Base-by-base conservation (phyloP, 192 early-diverging fungal species). In the Diversispora epigaea region DNA sequence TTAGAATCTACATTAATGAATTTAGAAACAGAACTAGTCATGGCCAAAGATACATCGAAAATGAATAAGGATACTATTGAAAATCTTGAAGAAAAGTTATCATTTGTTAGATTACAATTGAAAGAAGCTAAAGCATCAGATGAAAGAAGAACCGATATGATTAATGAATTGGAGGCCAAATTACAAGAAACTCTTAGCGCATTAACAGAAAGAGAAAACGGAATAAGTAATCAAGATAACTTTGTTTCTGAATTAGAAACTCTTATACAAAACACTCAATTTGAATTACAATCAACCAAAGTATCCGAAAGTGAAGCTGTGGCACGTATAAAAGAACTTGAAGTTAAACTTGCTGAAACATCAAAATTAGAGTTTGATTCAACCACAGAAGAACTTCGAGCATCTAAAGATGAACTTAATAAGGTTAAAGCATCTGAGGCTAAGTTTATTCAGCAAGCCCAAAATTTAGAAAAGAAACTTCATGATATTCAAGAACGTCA, bases 391-490 rank as follows among this genome's bases (percentile, higher is more conserved):
- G 56, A 73, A 47, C 25, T 73, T 47, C 57, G 61, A 55, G 9
- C n/a, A 21, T 47, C 43, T 39, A 44, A 73, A 61, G 10, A 10
- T 19, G 71, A 73, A 61, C 43, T 73, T 32, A 25, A 46, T 7
- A 61, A 61, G 22, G n/a, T 73, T n/a, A 58, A n/a, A 61, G n/a
- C 41, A 15, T 45, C 56, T 22, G 57, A 61, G 17, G 40, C 15
- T 0, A 47, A 61, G 61, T 57, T 61, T 7, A 39, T 1, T 25
- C 43, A 61, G 25, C 45, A 39, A 25, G n/a, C 61, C n/a, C 40
- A 73, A 62, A 32, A 9, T 61, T 52, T 73, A 12, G 71, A 73
- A 61, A 25, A 17, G n/a, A 58, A 62, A 39, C 71, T 73, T 62
- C 19, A 43, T 17, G 58, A 58, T 22, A 32, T 52, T 15, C 25